Evolutionary conservation across 345 rosid species (phyloP).

Genomic region (Alliaria petiolata): DNA sequence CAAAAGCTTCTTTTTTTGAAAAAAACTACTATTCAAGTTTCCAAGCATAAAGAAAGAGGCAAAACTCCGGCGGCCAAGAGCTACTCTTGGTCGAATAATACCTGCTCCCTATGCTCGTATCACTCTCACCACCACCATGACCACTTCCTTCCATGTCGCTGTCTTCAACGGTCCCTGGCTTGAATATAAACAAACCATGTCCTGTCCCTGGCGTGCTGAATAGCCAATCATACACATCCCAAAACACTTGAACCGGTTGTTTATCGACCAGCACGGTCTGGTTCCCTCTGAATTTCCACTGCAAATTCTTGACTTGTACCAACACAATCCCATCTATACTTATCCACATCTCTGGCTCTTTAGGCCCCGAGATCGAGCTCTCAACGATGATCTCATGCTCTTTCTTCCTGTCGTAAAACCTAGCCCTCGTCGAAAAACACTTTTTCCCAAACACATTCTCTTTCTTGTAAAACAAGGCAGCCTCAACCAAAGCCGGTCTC

Average conservation of each 20-base stretch:
- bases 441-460: slow-evolving; percentile 87
- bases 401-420: slow-evolving; percentile 53
- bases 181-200: slow-evolving; percentile 80
- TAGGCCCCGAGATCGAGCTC: slow-evolving; percentile 53
- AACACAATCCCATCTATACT: slow-evolving; percentile 77
- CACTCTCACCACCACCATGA: slow-evolving; percentile 48
- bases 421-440: slow-evolving; percentile 64
- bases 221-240: slow-evolving; percentile 98
- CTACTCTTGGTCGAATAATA: slow-evolving; percentile 45
- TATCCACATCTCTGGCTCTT: slow-evolving; percentile 92
- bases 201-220: slow-evolving; percentile 60
- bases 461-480: slow-evolving; percentile 64
- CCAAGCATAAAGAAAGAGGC: slow-evolving; percentile 63
- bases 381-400: slow-evolving; percentile 85
- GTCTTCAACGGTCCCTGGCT: slow-evolving; percentile 40
- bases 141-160: slow-evolving; percentile 32
- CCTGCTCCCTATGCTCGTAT: slow-evolving; percentile 48
- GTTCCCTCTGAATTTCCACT: slow-evolving; percentile 96
- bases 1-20: slow-evolving; percentile 7
- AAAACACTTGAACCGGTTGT: slow-evolving; percentile 73
- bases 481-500: slow-evolving; percentile 63
- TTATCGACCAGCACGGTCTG: slow-evolving; percentile 72
- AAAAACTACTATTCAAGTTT: slow-evolving; percentile 31
- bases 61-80: slow-evolving; percentile 50
- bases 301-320: slow-evolving; percentile 75